A percentile compares a stretch with the other conserved stretches of the same genome.
Conservation (phyloP, 345 rosid species). For the Hypericum perforatum region DNA sequence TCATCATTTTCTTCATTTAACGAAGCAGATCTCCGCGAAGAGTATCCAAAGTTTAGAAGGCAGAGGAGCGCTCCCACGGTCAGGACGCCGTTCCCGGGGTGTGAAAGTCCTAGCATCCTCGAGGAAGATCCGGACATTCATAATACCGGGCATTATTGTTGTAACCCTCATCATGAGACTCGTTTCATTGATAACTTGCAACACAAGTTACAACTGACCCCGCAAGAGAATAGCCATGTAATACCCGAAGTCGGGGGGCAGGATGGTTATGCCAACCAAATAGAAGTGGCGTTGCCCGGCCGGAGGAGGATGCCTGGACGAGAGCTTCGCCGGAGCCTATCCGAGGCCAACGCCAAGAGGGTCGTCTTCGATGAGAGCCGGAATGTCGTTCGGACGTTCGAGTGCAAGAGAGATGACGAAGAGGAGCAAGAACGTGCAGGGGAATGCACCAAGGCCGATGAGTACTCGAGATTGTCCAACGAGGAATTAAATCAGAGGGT, state of each 20-base stretch:
- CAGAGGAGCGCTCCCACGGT: constrained; percentile 11
- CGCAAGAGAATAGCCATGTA: no score
- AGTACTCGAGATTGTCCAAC: constrained; percentile 54
- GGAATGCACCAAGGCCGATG: constrained; percentile 19
- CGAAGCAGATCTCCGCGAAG: constrained; percentile 23
- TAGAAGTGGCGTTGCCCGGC: constrained; percentile 6
- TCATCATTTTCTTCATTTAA: constrained; percentile 23
- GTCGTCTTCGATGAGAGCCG: constrained; percentile 23
- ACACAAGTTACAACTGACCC: no score
- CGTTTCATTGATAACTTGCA: no score
- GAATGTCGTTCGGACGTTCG: constrained; percentile 15
- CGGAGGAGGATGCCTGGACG: constrained; percentile 5
- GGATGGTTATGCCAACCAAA: not conserved
- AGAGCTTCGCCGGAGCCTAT: constrained; percentile 28
- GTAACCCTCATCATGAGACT: no score
- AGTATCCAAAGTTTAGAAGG: constrained; percentile 15
- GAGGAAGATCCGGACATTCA: not conserved
- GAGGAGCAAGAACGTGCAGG: not conserved
- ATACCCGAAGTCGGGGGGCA: no score
- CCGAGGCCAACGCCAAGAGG: constrained; percentile 24
- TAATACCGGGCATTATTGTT: no score
- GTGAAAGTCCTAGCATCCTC: not conserved
- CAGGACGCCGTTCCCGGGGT: constrained; percentile 2
- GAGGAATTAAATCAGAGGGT: constrained; percentile 64
- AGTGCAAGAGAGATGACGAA: not conserved